Evolutionary conservation across 345 rosid species (phyloP).

Genomic region (Lepidium didymum): DNA sequence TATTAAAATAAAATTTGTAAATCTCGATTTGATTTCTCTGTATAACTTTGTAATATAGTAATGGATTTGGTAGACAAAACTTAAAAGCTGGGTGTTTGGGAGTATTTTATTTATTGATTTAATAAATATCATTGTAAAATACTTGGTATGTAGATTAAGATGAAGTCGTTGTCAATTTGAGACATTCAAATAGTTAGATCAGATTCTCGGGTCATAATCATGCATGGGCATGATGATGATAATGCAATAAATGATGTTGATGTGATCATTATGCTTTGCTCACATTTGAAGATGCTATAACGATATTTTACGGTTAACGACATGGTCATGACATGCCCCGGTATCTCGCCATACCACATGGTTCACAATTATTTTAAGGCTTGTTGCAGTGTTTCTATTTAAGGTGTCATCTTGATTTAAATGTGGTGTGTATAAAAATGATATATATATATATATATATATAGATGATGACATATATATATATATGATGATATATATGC

Average conservation of each 20-base stretch:
- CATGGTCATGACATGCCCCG: constrained; percentile 14
- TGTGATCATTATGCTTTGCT: not conserved
- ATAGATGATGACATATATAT: too few relatives aligned
- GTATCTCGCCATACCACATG: constrained; percentile 9
- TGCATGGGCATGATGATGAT: constrained; percentile 18
- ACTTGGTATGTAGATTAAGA: not conserved
- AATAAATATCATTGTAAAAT: not conserved
- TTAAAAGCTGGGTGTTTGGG: not conserved
- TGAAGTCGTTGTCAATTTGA: constrained; percentile 18
- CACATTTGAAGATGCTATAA: not conserved
- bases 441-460: too few relatives aligned
- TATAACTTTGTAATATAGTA: not conserved
- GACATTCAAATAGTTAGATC: not conserved
- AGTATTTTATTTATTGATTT: not conserved
- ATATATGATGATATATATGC: too few relatives aligned
- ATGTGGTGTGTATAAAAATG: not conserved
- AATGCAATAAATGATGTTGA: constrained; percentile 6
- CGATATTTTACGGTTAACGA: constrained; percentile 4
- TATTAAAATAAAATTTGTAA: too few relatives aligned
- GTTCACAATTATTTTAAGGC: not conserved
- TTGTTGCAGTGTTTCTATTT: not conserved
- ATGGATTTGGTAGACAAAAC: not conserved
- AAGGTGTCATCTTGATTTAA: not conserved
- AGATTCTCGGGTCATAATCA: constrained; percentile 17
- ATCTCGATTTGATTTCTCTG: too few relatives aligned